Evolutionary conservation across 306 rosid genomes (phyloP).

Genomic region (Medicago lupulina): DNA sequence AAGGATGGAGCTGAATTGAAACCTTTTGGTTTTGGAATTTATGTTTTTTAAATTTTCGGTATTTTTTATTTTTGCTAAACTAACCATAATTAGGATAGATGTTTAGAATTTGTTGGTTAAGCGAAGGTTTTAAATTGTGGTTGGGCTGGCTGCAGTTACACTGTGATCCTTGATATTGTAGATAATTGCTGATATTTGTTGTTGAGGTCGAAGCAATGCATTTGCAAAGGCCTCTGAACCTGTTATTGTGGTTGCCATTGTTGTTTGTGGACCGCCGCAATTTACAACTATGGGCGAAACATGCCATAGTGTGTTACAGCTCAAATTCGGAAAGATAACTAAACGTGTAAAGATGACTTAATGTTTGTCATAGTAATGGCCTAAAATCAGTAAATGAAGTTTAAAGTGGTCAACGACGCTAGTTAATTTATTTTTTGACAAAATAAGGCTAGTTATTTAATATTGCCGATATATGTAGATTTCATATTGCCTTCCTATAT

Average conservation of each 20-base stretch:
- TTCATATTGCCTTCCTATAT: background rate
- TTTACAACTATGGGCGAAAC: background rate
- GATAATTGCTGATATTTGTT: background rate
- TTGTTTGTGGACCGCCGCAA: background rate
- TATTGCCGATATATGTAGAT: background rate
- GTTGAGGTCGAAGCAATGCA: background rate
- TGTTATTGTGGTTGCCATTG: background rate
- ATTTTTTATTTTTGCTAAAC: background rate
- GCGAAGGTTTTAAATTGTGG: background rate
- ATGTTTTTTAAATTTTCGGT: background rate
- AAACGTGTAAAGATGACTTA: background rate
- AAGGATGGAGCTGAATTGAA: slow-evolving; percentile 7
- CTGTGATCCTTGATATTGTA: background rate
- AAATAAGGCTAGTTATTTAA: background rate
- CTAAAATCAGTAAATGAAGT: background rate
- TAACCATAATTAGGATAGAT: background rate
- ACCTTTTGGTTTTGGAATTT: slow-evolving; percentile 1
- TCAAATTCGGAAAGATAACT: background rate
- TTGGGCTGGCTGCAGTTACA: background rate
- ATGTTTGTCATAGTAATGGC: background rate
- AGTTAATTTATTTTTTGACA: too few species aligned
- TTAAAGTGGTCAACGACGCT: background rate
- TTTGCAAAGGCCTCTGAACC: background rate
- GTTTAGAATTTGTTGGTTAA: slow-evolving; percentile 21
- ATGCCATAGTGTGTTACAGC: background rate